Conservation (phyloP, 2,329 filamentous ascomycete genomes). For the Botryosphaeria agaves region DNA sequence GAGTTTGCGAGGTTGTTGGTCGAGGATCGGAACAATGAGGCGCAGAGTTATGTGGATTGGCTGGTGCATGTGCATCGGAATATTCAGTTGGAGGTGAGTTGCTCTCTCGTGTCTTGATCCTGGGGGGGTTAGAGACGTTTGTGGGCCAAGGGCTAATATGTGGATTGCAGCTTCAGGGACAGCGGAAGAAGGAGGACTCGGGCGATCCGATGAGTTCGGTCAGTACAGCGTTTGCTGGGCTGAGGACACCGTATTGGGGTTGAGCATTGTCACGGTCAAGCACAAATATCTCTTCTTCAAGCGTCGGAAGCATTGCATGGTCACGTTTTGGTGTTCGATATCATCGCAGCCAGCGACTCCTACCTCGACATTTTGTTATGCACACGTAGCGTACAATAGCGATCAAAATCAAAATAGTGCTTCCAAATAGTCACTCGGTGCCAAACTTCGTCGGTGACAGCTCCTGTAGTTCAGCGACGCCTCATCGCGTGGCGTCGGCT, state of each 20-base stretch:
- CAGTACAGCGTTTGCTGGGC: conserved; percentile 17
- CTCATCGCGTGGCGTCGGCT: too few species aligned
- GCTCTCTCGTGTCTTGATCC: neutral
- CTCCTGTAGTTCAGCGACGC: too few species aligned
- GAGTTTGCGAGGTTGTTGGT: conserved; percentile 85
- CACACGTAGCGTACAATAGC: too few species aligned
- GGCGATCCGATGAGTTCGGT: conserved; percentile 9
- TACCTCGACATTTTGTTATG: too few species aligned
- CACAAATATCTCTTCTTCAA: too few species aligned
- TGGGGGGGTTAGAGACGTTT: neutral
- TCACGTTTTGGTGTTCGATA: neutral
- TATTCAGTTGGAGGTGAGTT: conserved; percentile 61
- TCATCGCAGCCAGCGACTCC: neutral
- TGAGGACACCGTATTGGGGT: conserved; percentile 22
- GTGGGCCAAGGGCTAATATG: neutral
- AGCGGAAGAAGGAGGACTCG: conserved; percentile 51
- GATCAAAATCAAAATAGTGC: too few species aligned
- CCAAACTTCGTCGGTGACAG: too few species aligned
- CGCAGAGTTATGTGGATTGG: conserved; percentile 97
- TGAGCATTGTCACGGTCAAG: conserved; percentile 4
- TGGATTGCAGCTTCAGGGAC: conserved; percentile 35
- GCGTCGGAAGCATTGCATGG: neutral
- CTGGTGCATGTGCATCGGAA: conserved; percentile 85
- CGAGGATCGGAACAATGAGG: conserved; percentile 94
- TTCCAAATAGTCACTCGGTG: too few species aligned